These are phyloP conservation scores for Coprinopsis sp. DNA, from an alignment of 768 basidiomycete genomes.

Conservation along the genomic window DNA sequence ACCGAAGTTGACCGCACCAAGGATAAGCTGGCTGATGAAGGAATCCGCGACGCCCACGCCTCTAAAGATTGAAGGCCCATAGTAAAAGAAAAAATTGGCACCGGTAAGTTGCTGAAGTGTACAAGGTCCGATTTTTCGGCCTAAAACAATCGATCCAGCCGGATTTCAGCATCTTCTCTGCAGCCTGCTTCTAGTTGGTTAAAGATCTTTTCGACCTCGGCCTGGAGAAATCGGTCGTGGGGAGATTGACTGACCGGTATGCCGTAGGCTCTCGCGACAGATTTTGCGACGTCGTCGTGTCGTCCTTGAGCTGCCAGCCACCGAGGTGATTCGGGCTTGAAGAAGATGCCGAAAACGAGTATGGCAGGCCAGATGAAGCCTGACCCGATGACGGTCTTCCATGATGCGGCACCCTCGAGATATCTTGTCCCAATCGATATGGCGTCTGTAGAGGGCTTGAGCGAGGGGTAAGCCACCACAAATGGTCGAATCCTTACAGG, in stretches of 20 bases:
- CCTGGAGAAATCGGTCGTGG: slow-evolving; percentile 36
- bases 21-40: slow-evolving; percentile 69
- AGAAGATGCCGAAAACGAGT: too few species aligned
- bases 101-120: slow-evolving; percentile 72
- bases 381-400: slow-evolving; percentile 63
- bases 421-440: slow-evolving; percentile 63
- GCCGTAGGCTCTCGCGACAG: slow-evolving; percentile 48
- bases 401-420: slow-evolving; percentile 43
- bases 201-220: slow-evolving; percentile 53
- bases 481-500: slow-evolving; percentile 1
- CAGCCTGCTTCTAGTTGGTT: slow-evolving; percentile 47
- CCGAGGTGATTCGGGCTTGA: too few species aligned
- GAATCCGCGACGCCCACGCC: slow-evolving; percentile 65
- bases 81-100: slow-evolving; percentile 69
- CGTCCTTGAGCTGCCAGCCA: slow-evolving; percentile 51
- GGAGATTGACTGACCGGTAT: slow-evolving; percentile 35
- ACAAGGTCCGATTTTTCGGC: slow-evolving; percentile 50
- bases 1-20: slow-evolving; percentile 68
- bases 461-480: not conserved
- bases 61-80: slow-evolving; percentile 60
- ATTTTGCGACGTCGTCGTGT: slow-evolving; percentile 42
- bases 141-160: slow-evolving; percentile 72
- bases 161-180: slow-evolving; percentile 31
- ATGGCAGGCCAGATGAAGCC: too few species aligned
- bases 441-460: slow-evolving; percentile 35